phyloP scores from a whole-genome alignment of 2,329 filamentous ascomycete species.

The Colletotrichum viniferum region DNA sequence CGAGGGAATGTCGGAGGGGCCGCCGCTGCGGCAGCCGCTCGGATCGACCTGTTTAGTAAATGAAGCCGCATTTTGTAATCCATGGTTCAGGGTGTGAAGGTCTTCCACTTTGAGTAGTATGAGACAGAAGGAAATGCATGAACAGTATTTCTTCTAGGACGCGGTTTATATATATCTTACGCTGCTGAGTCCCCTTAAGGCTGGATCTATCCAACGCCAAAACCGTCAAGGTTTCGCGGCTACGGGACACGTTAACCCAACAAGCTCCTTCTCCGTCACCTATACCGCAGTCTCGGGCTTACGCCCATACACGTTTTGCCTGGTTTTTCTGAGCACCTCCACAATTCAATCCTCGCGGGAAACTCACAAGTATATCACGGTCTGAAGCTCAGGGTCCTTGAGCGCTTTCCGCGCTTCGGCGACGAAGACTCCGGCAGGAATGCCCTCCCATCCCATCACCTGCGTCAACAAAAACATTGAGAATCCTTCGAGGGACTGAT shows the following conservation, averaged over 20 bases:
- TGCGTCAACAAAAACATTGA: conserved; percentile 31
- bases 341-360: neutral
- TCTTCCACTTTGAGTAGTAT: neutral
- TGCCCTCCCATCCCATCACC: conserved; percentile 30
- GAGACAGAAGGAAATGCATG: neutral
- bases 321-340: neutral
- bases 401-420: conserved; percentile 22
- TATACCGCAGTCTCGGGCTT: neutral
- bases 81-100: neutral
- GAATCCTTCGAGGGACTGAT: conserved; percentile 32
- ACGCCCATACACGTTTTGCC: conserved; percentile 1
- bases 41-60: neutral
- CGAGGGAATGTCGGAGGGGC: neutral
- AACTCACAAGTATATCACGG: conserved; percentile 2
- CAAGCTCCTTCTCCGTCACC: neutral
- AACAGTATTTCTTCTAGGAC: neutral
- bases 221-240: neutral
- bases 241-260: neutral
- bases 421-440: conserved; percentile 27
- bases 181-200: neutral
- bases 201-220: rapidly evolving
- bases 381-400: neutral
- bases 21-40: neutral
- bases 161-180: neutral
- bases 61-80: neutral